A percentile compares a stretch with the other conserved stretches of the same genome.
Evolutionary conservation across 2,329 filamentous ascomycete species (phyloP).

Genomic region (Calonectria multiphialidica): DNA sequence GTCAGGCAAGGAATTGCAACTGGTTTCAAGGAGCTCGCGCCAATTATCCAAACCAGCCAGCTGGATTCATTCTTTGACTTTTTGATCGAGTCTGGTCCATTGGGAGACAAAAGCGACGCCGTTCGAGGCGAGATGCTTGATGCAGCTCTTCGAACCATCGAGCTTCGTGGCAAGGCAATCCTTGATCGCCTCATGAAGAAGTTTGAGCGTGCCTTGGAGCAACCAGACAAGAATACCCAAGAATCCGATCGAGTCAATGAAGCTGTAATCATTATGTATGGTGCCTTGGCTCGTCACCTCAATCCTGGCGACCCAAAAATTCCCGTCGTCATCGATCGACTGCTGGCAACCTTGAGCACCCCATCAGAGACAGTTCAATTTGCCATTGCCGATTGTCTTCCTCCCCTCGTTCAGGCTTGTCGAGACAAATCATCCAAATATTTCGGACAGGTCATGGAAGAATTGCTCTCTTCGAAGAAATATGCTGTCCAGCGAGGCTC

Average conservation of each 20-base stretch:
- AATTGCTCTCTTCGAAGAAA: conserved; percentile 87
- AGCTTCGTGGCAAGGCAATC: conserved; percentile 82
- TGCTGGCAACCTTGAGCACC: conserved; percentile 89
- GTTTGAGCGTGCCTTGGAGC: conserved; percentile 90
- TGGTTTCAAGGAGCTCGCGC: conserved; percentile 85
- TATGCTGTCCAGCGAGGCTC: conserved; percentile 95
- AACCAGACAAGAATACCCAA: conserved; percentile 83
- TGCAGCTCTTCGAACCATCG: conserved; percentile 84
- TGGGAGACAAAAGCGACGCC: conserved; percentile 83
- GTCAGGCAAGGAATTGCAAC: conserved; percentile 88
- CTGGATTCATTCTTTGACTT: conserved; percentile 86
- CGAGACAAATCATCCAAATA: conserved; percentile 83
- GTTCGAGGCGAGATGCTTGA: conserved; percentile 94
- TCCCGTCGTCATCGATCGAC: conserved; percentile 86
- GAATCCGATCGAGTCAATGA: conserved; percentile 93
- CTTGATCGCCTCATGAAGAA: conserved; percentile 93
- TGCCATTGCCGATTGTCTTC: conserved; percentile 93
- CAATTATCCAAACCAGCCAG: conserved; percentile 74
- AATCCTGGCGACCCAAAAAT: conserved; percentile 87
- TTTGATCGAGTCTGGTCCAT: conserved; percentile 85
- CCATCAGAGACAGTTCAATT: conserved; percentile 98
- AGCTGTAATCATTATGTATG: conserved; percentile 97
- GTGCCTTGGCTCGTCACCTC: conserved; percentile 90
- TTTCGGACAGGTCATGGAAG: conserved; percentile 83
- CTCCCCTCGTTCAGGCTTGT: conserved; percentile 87